Evolutionary conservation across 2,329 filamentous ascomycete species (phyloP), one percentile per base, ranked within the genome.

Genomic region (Sarocladium strictum): DNA sequence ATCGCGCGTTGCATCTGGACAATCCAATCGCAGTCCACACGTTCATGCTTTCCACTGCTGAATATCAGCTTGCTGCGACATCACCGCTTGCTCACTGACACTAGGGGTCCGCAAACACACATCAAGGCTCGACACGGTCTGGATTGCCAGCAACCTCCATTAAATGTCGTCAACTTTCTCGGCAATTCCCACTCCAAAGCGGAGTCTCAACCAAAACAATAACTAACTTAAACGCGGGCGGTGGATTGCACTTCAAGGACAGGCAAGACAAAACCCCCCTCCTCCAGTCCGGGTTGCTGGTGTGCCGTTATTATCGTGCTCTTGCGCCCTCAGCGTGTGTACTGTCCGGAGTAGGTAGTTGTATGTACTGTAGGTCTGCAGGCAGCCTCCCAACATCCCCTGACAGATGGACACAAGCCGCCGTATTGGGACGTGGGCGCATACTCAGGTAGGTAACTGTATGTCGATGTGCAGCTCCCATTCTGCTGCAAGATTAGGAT

Each of bases 401-500:
- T 49, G 43, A 49, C 43, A 49, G 43, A 32, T 27, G 43, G 43
- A 32, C 26, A 24, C 40, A 45, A 14, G 40, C 40, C 6, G 23
- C 23, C 40, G 11, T 49, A 24, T 12, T 49, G 43, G 43, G 43
- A 49, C 29, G 43, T 24, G 43, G 43, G 43, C 43, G 43, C 43
- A 29, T 49, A 24, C 29, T 49, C 43, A 24, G 43, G 43, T 29
- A 49, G n/a, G n/a, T n/a, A n/a, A n/a, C n/a, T n/a, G n/a, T n/a
- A n/a, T n/a, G 26, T 32, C 11, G 24, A 49, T 49, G 40, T 24
- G 14, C 43, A 32, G 6, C 43, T 49, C 23, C 43, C 43, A 11
- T 24, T n/a, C 43, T 32, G 4, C 43, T 32, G 43, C 43, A 23
- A 49, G 26, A 49, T 49, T 27, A 49, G 43, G 43, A 49, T 49